phyloP scores from a whole-genome alignment of 2,329 filamentous ascomycete genomes.

The Apiospora phragmitis region DNA sequence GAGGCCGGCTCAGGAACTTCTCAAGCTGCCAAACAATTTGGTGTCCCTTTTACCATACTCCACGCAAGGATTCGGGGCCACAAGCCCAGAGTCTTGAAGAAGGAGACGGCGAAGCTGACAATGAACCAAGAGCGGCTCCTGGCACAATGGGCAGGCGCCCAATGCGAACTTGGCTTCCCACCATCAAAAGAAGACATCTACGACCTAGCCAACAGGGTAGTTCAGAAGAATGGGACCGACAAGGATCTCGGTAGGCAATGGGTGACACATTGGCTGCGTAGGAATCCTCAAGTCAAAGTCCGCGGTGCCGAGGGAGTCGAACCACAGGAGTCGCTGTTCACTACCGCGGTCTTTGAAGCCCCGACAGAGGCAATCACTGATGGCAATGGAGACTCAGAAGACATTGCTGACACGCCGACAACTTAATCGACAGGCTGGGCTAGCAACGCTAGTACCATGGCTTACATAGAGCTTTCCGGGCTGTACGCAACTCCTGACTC shows the following conservation, averaged over 20 bases:
- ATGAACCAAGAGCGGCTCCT: slow-evolving; percentile 26
- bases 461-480: not conserved
- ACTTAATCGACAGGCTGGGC: not conserved
- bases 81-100: slow-evolving; percentile 21
- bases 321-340: not conserved
- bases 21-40: slow-evolving; percentile 24
- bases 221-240: slow-evolving; percentile 20
- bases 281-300: slow-evolving; percentile 23
- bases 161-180: slow-evolving; percentile 24
- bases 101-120: slow-evolving; percentile 22
- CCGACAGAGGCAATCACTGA: not conserved
- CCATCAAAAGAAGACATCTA: slow-evolving; percentile 27
- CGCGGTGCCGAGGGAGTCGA: not conserved
- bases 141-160: slow-evolving; percentile 26
- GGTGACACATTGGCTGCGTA: slow-evolving; percentile 27
- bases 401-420: not conserved
- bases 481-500: not conserved
- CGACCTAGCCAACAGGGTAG: slow-evolving; percentile 22
- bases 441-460: not conserved
- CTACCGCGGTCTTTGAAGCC: not conserved
- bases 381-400: not conserved
- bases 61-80: slow-evolving; percentile 23
- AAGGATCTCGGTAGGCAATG: slow-evolving; percentile 28
- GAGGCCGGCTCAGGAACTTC: slow-evolving; percentile 16
- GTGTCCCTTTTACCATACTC: slow-evolving; percentile 26